A percentile compares a stretch with the other conserved stretches of the same genome.
These are phyloP conservation scores for Bipolaris zeicola DNA, from an alignment of 2,329 filamentous ascomycete genomes.

Conservation along the genomic window DNA sequence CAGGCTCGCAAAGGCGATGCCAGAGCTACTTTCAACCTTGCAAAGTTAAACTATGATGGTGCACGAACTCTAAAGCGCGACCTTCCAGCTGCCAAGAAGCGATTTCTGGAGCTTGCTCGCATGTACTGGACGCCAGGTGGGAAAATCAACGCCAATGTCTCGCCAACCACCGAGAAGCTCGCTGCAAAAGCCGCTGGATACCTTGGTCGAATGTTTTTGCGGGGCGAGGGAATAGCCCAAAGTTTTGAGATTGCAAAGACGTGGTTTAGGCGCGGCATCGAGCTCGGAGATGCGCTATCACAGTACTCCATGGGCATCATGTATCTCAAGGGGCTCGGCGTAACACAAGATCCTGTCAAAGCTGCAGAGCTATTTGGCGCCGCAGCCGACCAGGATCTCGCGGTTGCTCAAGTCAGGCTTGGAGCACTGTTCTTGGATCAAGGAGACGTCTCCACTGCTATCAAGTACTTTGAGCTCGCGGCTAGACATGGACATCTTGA, in stretches of 20 bases:
- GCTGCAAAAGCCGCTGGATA: constrained; percentile 85
- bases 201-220: constrained; percentile 85
- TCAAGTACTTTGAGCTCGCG: constrained; percentile 86
- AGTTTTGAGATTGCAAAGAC: constrained; percentile 75
- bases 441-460: constrained; percentile 79
- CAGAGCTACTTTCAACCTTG: constrained; percentile 84
- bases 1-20: constrained; percentile 89
- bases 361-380: constrained; percentile 78
- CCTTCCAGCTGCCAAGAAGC: constrained; percentile 73
- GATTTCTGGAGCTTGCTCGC: constrained; percentile 79
- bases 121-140: constrained; percentile 84
- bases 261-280: constrained; percentile 83
- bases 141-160: constrained; percentile 71
- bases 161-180: constrained; percentile 73
- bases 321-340: constrained; percentile 78
- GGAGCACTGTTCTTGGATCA: constrained; percentile 87
- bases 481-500: constrained; percentile 83
- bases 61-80: constrained; percentile 75
- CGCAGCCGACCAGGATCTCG: constrained; percentile 80
- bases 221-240: constrained; percentile 82
- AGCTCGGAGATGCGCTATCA: constrained; percentile 78
- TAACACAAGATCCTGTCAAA: constrained; percentile 69
- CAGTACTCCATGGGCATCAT: constrained; percentile 85
- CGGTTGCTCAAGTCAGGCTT: constrained; percentile 80
- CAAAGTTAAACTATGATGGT: constrained; percentile 87